A percentile compares a stretch with the other conserved stretches of the same genome.
These are phyloP conservation scores for Penicillium herquei DNA, from an alignment of 495 filamentous ascomycete species.

Conservation along the genomic window DNA sequence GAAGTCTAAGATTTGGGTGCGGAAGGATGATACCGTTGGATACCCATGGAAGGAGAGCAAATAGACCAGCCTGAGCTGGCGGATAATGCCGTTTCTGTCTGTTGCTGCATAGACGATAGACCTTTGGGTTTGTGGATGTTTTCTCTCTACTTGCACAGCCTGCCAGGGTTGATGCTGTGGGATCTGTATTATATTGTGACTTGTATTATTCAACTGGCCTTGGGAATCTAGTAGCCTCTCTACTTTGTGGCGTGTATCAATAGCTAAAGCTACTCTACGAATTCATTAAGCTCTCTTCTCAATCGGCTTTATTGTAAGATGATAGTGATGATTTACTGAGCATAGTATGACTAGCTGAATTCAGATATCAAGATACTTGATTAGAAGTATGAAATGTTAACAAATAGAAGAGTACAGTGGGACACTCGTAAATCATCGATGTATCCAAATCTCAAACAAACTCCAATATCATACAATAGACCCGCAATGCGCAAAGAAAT, in stretches of 20 bases:
- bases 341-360: no score
- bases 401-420: not conserved
- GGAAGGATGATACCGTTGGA: constrained; percentile 75
- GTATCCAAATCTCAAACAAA: not conserved
- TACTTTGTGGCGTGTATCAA: no score
- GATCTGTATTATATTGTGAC: constrained; percentile 7
- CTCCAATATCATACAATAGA: constrained; percentile 11
- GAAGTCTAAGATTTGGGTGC: constrained; percentile 80
- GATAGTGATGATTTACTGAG: not conserved
- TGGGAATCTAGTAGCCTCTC: no score
- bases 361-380: no score
- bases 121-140: not conserved
- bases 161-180: no score
- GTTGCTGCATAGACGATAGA: not conserved
- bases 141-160: not conserved
- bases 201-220: not conserved
- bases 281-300: not conserved
- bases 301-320: no score
- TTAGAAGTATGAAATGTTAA: not conserved
- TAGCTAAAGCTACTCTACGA: not conserved
- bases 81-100: not conserved
- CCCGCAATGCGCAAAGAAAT: not conserved
- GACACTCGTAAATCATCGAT: not conserved
- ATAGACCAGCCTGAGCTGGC: not conserved
- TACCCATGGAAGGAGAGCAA: constrained; percentile 71